Evolutionary conservation across 2,329 filamentous ascomycete genomes (phyloP), one percentile per base, ranked within the genome.

Genomic region (Aureobasidium melanogenum): DNA sequence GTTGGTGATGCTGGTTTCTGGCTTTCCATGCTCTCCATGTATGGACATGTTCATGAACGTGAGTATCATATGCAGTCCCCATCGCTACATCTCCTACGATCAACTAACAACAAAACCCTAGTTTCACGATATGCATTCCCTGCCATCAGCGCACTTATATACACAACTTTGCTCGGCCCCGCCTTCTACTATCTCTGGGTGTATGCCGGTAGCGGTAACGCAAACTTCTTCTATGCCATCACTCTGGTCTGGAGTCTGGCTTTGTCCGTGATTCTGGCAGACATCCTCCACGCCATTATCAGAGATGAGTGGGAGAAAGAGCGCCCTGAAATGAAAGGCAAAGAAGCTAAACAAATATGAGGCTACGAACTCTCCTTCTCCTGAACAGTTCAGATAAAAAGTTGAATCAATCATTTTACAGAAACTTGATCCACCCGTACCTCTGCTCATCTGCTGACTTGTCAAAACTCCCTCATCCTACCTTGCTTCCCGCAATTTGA

Each of bases 151-250:
- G 88, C 89, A 1, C 81, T 99, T 41, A 77, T 97, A 10, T 99
- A 99, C 73, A 87, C 91, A 26, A 88, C 87, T 2, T 87, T 96
- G 64, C 82, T 99, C 0, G 94, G 94, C 0, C 94, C 94, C 1
- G 91, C 92, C 0, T 99, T 99, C 72, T 96, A 97, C 73, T 87
- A 99, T 71, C 79, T 99, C 5, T 99, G 94, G 94, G 93, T 99
- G 62, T 99, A 97, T 71, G 94, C 94, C 2, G 94, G 94, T 54
- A 96, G 91, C 61, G 94, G 94, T 30, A 99, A 99, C 69, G 94
- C 94, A 63, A 99, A 99, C 73, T 99, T 99, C 77, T 99, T 99
- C 77, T 99, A 99, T 72, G 94, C 94, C 66, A 97, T 99, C 69
- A 99, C 94, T 0, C 78, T 99, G n/a, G 94, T 99, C 0, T 99